Percentiles rank a stretch among this genome's conserved stretches.
These are phyloP conservation scores for Endocarpon pusillum DNA, from an alignment of 495 filamentous ascomycete genomes.

Conservation along the genomic window DNA sequence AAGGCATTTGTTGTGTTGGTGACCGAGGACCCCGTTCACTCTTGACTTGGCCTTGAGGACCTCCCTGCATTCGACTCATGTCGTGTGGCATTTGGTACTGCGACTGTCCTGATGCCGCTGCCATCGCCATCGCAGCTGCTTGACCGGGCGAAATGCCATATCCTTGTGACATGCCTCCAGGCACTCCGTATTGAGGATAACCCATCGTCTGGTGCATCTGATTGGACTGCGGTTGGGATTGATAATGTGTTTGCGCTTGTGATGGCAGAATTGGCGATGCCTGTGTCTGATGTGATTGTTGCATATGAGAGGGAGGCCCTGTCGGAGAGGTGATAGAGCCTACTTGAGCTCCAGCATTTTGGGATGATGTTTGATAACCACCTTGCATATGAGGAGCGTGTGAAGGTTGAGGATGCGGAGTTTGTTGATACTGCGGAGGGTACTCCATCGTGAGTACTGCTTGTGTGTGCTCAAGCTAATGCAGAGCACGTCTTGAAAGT, in stretches of 20 bases:
- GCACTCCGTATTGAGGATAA: constrained; percentile 34
- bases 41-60: constrained; percentile 35
- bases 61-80: constrained; percentile 6
- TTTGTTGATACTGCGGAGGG: constrained; percentile 32
- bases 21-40: constrained; percentile 34
- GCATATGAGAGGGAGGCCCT: constrained; percentile 34
- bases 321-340: constrained; percentile 35
- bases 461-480: no score
- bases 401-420: constrained; percentile 36
- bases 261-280: constrained; percentile 34
- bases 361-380: constrained; percentile 29
- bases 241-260: constrained; percentile 30
- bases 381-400: constrained; percentile 35
- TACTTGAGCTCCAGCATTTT: constrained; percentile 26
- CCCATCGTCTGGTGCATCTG: constrained; percentile 33
- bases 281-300: constrained; percentile 30
- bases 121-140: constrained; percentile 39
- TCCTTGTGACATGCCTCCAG: constrained; percentile 28
- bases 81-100: constrained; percentile 30
- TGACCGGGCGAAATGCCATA: constrained; percentile 36
- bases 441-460: constrained; percentile 33
- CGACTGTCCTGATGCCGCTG: constrained; percentile 35
- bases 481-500: no score
- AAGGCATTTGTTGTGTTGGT: constrained; percentile 33
- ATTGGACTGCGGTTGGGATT: constrained; percentile 27